Conservation (phyloP, 345 rosid genomes). For the Pelargonium nanum region DNA sequence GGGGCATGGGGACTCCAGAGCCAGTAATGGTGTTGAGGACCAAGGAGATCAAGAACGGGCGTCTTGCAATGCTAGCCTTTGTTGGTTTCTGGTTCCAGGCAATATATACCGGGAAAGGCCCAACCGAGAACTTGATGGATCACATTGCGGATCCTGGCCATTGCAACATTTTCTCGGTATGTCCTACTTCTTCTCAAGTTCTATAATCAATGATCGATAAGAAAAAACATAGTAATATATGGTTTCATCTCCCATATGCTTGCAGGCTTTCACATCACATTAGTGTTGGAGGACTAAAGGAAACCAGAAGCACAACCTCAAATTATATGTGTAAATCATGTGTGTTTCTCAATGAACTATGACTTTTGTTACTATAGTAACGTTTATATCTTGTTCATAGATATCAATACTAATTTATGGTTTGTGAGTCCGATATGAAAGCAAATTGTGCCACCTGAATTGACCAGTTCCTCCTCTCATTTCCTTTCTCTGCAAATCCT, state of each 20-base stretch:
- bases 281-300: constrained; percentile 10
- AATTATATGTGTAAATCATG: neutral
- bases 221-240: neutral
- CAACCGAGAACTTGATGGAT: constrained; percentile 64
- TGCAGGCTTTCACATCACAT: constrained; percentile 58
- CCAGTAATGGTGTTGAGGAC: constrained; percentile 93
- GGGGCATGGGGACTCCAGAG: constrained; percentile 95
- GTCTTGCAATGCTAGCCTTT: constrained; percentile 88
- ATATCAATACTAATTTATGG: no score
- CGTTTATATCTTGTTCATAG: no score
- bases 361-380: no score
- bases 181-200: neutral
- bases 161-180: constrained; percentile 80
- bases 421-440: no score
- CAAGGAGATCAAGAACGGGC: constrained; percentile 85
- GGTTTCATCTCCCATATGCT: neutral
- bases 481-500: no score
- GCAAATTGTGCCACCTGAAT: no score
- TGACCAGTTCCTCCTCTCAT: no score
- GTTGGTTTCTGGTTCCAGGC: constrained; percentile 88
- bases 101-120: constrained; percentile 56
- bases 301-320: neutral
- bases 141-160: constrained; percentile 99
- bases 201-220: neutral
- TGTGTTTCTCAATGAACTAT: no score